Evolutionary conservation across 495 filamentous ascomycete species (phyloP), one percentile per base, ranked within the genome.

Genomic region (Hypoxylon cercidicola): DNA sequence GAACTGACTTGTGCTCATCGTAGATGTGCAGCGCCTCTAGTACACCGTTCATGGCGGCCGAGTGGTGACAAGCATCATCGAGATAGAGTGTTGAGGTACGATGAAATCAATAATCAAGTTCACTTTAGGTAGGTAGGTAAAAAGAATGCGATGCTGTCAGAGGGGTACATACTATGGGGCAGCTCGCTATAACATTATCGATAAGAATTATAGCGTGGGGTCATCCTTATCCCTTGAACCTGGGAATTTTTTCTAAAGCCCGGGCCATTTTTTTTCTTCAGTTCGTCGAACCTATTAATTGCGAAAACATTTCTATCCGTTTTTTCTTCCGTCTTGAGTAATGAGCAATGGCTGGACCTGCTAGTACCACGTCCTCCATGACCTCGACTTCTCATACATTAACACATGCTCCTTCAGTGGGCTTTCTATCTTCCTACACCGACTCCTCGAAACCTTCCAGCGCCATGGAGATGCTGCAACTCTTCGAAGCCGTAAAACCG

Each of bases 1-100:
- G 40, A 23, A 68, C 82, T 70, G 77, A 95, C 93, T 92, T 93
- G 75, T 90, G 84, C 79, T 96, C 92, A 83, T 97, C 92, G 75
- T 89, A 97, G 73, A 99, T 93, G 83, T 97, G 96, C 71, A 99
- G 80, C 69, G 95, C 95, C 84, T 97, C 93, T 71, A 99, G 90
- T 74, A 90, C 87, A 78, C 90, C 87, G 84, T 88, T 92, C 87
- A 92, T 92, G 74, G 71, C 74, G 71, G 59, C 34, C 25, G 62
- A 54, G 41, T 57, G 55, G 50, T 48, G 56, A 64, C 61, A 56
- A 59, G 59, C 71, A 73, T 69, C 47, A 11, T 64, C 19, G 41
- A 13, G 39, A 52, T 46, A 50, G 25, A 28, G 25, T 3, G 25
- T 28, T 3, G 7, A 28, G 25, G 3, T 15, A 15, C 37, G 16